Evolutionary conservation across 768 basidiomycete genomes (phyloP).

Genomic region (Trametes meyenii): DNA sequence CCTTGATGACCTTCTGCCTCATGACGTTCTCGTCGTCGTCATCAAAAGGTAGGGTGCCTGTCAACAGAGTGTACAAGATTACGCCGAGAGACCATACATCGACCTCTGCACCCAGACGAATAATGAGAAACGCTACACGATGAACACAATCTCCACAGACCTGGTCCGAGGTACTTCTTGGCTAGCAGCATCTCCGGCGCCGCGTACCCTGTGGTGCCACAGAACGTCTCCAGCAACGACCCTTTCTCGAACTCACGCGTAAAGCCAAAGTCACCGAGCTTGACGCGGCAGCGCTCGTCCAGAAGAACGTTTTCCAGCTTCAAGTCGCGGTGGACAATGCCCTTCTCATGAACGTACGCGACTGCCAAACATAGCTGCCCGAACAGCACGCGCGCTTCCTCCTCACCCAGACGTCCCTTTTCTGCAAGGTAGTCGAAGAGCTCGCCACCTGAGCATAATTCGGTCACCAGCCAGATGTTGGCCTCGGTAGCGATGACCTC

Average conservation of each 20-base stretch:
- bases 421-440: slow-evolving; percentile 98
- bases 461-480: slow-evolving; percentile 95
- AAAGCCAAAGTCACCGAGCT: slow-evolving; percentile 94
- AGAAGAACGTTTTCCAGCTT: slow-evolving; percentile 95
- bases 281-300: slow-evolving; percentile 89
- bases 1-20: slow-evolving; percentile 81
- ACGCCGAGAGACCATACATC: slow-evolving; percentile 95
- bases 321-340: slow-evolving; percentile 94
- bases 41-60: slow-evolving; percentile 89
- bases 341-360: slow-evolving; percentile 88
- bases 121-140: not conserved
- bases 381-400: slow-evolving; percentile 85
- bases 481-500: slow-evolving; percentile 98
- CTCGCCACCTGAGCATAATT: slow-evolving; percentile 96
- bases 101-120: slow-evolving; percentile 64
- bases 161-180: slow-evolving; percentile 88
- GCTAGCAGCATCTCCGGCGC: slow-evolving; percentile 91
- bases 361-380: slow-evolving; percentile 96
- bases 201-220: slow-evolving; percentile 93
- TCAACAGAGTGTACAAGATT: slow-evolving; percentile 87
- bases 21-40: slow-evolving; percentile 86
- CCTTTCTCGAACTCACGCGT: slow-evolving; percentile 88
- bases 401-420: slow-evolving; percentile 83
- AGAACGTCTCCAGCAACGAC: slow-evolving; percentile 85
- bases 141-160: slow-evolving; percentile 44